These are phyloP conservation scores for Leptographium galeiforme DNA, from an alignment of 2,329 filamentous ascomycete species.

Conservation along the genomic window DNA sequence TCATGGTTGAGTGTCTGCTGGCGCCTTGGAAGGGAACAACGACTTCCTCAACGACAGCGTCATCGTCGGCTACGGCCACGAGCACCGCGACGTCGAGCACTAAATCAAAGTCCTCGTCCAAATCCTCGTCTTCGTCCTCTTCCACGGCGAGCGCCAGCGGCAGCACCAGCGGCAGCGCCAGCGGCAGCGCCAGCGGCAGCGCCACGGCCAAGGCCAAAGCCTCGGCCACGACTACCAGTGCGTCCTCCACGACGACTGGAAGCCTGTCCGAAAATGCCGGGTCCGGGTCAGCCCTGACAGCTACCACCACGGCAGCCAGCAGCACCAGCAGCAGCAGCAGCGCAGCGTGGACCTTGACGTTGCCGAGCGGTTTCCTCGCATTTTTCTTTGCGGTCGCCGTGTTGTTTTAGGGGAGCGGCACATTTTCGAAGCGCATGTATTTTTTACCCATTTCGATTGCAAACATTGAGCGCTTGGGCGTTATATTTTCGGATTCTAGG, in stretches of 20 bases:
- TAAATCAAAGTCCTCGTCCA: neutral
- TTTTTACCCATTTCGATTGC: too few species aligned
- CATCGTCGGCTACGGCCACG: neutral
- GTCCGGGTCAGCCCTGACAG: neutral
- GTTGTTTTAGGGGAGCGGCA: too few species aligned
- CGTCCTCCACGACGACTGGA: neutral
- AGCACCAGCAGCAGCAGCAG: too few species aligned
- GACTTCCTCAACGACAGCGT: neutral
- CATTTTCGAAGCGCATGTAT: too few species aligned
- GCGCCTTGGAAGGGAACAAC: slow-evolving; percentile 5
- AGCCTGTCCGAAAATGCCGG: neutral
- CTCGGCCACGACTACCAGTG: neutral
- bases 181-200: too few species aligned
- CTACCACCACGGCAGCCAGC: neutral
- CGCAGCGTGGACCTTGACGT: neutral
- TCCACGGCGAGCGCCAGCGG: neutral
- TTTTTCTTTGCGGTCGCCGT: neutral
- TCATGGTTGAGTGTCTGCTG: slow-evolving; percentile 11
- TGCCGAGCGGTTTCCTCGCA: too few species aligned
- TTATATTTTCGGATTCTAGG: too few species aligned
- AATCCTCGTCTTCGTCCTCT: neutral
- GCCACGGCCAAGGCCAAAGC: neutral
- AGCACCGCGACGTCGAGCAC: neutral
- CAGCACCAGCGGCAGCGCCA: neutral
- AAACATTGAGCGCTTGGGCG: too few species aligned